A percentile compares a stretch with the other conserved stretches of the same genome.
phyloP scores from a whole-genome alignment of 768 basidiomycete genomes.

The Galerina marginata region DNA sequence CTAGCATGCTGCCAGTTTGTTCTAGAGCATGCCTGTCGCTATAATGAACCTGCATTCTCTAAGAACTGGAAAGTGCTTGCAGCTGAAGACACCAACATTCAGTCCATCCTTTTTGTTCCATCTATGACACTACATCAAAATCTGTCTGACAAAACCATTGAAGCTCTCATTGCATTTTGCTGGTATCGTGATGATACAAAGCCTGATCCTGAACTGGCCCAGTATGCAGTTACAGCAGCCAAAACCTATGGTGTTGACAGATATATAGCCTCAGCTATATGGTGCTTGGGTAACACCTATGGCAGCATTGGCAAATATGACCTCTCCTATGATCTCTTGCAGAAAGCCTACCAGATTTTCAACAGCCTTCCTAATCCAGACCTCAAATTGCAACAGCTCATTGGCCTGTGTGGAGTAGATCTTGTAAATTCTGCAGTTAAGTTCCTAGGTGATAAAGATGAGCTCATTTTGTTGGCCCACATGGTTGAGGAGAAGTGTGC shows the following conservation, averaged over 20 bases:
- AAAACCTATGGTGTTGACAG: background rate
- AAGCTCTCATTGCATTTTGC: slow-evolving; percentile 12
- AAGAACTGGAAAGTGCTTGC: slow-evolving; percentile 8
- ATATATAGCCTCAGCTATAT: background rate
- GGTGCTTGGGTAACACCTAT: slow-evolving; percentile 8
- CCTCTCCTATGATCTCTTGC: background rate
- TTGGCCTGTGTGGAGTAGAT: slow-evolving; percentile 5
- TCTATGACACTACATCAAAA: background rate
- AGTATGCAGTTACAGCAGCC: background rate
- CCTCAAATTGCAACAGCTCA: background rate
- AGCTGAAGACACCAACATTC: slow-evolving; percentile 13
- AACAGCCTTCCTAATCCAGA: background rate
- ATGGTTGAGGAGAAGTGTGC: slow-evolving; percentile 4
- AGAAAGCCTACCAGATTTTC: slow-evolving; percentile 6
- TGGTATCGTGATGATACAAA: slow-evolving; percentile 12
- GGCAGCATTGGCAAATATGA: background rate
- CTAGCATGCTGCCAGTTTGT: slow-evolving; percentile 13
- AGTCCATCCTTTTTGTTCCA: slow-evolving; percentile 14
- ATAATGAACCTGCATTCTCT: slow-evolving; percentile 7
- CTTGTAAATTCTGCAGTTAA: background rate
- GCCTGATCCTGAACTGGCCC: background rate
- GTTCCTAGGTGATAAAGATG: background rate
- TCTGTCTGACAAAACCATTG: background rate
- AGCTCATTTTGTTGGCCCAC: background rate
- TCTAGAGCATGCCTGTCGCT: slow-evolving; percentile 11